Percentiles rank a stretch among this genome's conserved stretches.
phyloP scores from a whole-genome alignment of 2,329 filamentous ascomycete species.

The Endothia cerciana region DNA sequence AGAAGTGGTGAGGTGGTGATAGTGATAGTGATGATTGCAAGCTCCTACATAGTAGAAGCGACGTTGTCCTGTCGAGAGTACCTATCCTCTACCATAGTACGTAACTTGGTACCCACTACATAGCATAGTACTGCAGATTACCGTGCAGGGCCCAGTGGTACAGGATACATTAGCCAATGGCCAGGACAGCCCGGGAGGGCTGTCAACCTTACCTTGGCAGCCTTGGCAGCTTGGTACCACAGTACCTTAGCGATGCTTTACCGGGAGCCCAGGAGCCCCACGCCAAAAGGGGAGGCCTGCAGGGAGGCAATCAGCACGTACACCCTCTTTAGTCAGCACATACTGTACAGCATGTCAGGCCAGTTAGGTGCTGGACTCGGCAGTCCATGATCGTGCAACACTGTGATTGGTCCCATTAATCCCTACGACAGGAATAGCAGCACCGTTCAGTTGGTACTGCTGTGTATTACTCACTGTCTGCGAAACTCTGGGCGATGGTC shows the following conservation, averaged over 20 bases:
- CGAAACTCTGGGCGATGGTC: too few species aligned
- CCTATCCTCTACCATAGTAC: too few species aligned
- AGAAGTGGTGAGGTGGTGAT: background rate
- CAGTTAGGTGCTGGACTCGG: too few species aligned
- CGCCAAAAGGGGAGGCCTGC: constrained; percentile 5
- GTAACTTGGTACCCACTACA: too few species aligned
- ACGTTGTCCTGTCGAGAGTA: constrained; percentile 15
- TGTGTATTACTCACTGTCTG: background rate
- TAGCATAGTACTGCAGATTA: too few species aligned
- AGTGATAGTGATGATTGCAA: background rate
- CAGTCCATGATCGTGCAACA: background rate
- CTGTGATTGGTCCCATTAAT: background rate
- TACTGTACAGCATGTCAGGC: background rate
- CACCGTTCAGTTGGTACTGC: too few species aligned
- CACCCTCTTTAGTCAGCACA: background rate
- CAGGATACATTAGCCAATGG: background rate
- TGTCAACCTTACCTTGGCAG: background rate
- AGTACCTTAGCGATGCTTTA: background rate
- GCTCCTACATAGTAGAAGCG: background rate
- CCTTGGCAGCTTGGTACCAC: background rate
- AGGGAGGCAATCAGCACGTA: background rate
- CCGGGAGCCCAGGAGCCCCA: too few species aligned
- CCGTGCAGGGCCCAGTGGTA: background rate
- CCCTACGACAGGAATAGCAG: too few species aligned
- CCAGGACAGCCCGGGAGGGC: background rate